phyloP scores from a whole-genome alignment of 164 flowering plant genomes.

The Chimonanthus praecox region DNA sequence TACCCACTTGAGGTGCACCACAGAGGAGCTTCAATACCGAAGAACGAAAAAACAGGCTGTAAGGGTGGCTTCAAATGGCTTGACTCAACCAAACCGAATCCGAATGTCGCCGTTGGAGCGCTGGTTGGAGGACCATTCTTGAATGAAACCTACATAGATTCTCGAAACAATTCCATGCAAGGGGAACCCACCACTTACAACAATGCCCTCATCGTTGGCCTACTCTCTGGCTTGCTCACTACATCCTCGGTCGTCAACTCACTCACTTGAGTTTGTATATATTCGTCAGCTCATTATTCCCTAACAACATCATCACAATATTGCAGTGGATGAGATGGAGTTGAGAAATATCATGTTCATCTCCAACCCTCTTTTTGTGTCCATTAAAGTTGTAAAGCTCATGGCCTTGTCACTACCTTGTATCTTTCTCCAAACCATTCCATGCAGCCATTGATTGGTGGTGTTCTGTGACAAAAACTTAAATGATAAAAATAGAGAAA shows the following conservation, averaged over 20 bases:
- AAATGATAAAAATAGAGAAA: no score
- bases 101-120: slow-evolving; percentile 80
- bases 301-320: neutral
- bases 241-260: slow-evolving; percentile 72
- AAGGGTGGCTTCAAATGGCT: slow-evolving; percentile 63
- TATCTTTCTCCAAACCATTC: no score
- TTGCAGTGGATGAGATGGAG: neutral
- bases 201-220: slow-evolving; percentile 71
- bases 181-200: slow-evolving; percentile 85
- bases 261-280: slow-evolving; percentile 42
- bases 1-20: slow-evolving; percentile 82
- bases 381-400: no score
- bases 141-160: slow-evolving; percentile 64
- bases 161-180: slow-evolving; percentile 79
- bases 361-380: no score
- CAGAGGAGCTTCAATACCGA: slow-evolving; percentile 97
- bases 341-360: no score
- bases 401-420: no score
- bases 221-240: slow-evolving; percentile 76
- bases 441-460: no score
- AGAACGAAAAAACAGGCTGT: slow-evolving; percentile 53
- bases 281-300: neutral
- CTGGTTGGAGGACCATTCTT: slow-evolving; percentile 87
- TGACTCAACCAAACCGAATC: slow-evolving; percentile 55
- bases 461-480: no score